A percentile compares a stretch with the other conserved stretches of the same genome.
phyloP scores from a whole-genome alignment of 176 grass and related monocot genomes.

The Microstegium vimineum region DNA sequence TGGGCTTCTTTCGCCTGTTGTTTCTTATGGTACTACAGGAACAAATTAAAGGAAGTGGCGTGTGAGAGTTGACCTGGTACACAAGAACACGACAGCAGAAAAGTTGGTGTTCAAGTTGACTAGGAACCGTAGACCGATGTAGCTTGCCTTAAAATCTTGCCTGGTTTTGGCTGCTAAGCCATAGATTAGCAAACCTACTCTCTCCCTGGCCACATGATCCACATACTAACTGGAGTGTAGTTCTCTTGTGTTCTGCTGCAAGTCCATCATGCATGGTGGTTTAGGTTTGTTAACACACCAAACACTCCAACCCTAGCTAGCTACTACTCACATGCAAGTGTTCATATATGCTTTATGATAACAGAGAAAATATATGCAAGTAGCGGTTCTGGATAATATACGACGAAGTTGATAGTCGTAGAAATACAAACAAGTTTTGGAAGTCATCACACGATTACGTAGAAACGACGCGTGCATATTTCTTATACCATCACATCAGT shows the following conservation, averaged over 20 bases:
- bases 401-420: not conserved
- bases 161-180: slow-evolving; percentile 27
- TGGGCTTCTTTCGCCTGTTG: slow-evolving; percentile 4
- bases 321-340: not conserved
- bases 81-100: slow-evolving; percentile 28
- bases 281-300: slow-evolving; percentile 21
- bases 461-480: not conserved
- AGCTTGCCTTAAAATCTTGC: slow-evolving; percentile 41
- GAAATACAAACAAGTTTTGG: not conserved
- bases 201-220: slow-evolving; percentile 16
- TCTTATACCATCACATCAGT: not conserved
- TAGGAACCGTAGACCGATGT: not conserved
- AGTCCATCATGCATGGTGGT: slow-evolving; percentile 7
- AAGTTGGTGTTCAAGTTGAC: slow-evolving; percentile 18
- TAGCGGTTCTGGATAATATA: not conserved
- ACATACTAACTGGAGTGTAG: not conserved
- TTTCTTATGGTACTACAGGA: not conserved
- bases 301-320: not conserved
- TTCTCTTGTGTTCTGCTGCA: not conserved
- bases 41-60: slow-evolving; percentile 7
- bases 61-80: slow-evolving; percentile 37
- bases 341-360: not conserved
- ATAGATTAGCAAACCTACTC: not conserved
- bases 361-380: not conserved
- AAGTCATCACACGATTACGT: not conserved